Evolutionary conservation across 495 filamentous ascomycete genomes (phyloP), one percentile per base, ranked within the genome.

Genomic region (Aspergillus steynii): DNA sequence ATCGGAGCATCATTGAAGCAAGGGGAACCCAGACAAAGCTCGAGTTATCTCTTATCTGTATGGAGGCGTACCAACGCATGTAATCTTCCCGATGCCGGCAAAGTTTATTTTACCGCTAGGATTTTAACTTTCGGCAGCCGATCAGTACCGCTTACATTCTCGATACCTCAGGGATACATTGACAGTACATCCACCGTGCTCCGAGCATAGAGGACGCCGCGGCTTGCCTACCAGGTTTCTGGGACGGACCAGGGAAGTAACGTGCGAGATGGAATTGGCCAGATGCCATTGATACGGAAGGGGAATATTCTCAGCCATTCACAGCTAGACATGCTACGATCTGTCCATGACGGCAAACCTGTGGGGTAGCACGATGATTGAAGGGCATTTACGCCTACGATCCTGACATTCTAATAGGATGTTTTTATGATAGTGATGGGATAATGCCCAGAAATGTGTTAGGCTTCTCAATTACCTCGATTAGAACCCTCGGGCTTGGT

Each of bases 111-210:
- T 42, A 42, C 37, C 37, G 37, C 12, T 42, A 42, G 12, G 10
- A 42, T 42, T 14, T 53, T 53, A 29, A 29, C 55, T 50, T 37
- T 51, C 55, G 53, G 60, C 50, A 27, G 34, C 55, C 55, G 60
- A 53, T 55, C 37, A 42, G 12, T 42, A 42, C 37, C 37, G 37
- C 3, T 14, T 7, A 34, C 31, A 34, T 34, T 9, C 2, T 34
- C 31, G 3, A 34, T 34, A 34, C 31, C 31, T 34, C 31, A 34
- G 31, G 31, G 31, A 4, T 34, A 34, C 31, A 34, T 20, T 20
- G 20, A 20, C 20, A 20, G 20, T 42, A 42, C 37, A 14, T 42
- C 37, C 9, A 8, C 37, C 3, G 37, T 42, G 4, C 37, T 12
- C 37, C 37, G 12, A 20, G 20, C 20, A 10, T 42, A 10, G 37